Percentiles rank a stretch among this genome's conserved stretches.
Evolutionary conservation across 805 yeast species (phyloP).

Genomic region (Metschnikowia santaceciliae): DNA sequence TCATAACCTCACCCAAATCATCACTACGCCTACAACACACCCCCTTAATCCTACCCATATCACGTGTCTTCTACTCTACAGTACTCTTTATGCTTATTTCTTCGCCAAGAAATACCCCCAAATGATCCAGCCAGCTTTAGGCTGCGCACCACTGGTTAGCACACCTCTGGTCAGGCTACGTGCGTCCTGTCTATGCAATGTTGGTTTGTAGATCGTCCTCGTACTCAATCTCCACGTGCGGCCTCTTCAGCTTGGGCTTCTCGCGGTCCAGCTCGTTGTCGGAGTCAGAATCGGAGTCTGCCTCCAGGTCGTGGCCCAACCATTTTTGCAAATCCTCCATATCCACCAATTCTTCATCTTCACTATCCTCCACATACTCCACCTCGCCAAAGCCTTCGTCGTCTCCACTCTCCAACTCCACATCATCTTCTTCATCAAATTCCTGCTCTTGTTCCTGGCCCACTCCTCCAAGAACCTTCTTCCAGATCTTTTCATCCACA

Average conservation of each 20-base stretch:
- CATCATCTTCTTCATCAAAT: slow-evolving; percentile 44
- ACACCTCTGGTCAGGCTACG: neutral
- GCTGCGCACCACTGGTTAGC: too few relatives aligned
- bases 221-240: slow-evolving; percentile 77
- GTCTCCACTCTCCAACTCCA: slow-evolving; percentile 44
- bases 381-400: slow-evolving; percentile 61
- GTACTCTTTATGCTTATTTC: too few relatives aligned
- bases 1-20: too few relatives aligned
- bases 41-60: too few relatives aligned
- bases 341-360: slow-evolving; percentile 84
- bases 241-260: slow-evolving; percentile 46
- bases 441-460: slow-evolving; percentile 60
- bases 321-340: slow-evolving; percentile 91
- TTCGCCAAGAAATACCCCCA: too few relatives aligned
- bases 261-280: slow-evolving; percentile 35
- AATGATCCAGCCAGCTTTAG: too few relatives aligned
- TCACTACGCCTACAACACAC: too few relatives aligned
- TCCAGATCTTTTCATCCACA: slow-evolving; percentile 95
- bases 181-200: slow-evolving; percentile 20
- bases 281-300: slow-evolving; percentile 26
- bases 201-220: slow-evolving; percentile 59
- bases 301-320: slow-evolving; percentile 45
- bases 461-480: slow-evolving; percentile 76
- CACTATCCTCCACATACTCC: slow-evolving; percentile 89
- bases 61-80: too few relatives aligned